These are phyloP conservation scores for Withania somnifera DNA, from an alignment of 305 asterid species.

Conservation along the genomic window DNA sequence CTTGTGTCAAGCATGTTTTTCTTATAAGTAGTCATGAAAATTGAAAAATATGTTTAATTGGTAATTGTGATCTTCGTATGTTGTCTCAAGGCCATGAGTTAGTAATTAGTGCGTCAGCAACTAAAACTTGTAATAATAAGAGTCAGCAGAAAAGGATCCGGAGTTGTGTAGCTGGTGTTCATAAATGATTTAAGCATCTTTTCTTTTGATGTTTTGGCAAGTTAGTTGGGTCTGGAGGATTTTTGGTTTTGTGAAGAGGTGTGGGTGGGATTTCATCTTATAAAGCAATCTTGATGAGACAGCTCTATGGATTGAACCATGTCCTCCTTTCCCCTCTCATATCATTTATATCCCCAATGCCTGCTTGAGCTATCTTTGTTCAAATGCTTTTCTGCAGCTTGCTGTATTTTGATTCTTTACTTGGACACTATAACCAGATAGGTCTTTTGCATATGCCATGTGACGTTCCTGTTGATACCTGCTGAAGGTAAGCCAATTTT, in stretches of 20 bases:
- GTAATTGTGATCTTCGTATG: neutral
- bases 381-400: neutral
- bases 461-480: neutral
- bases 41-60: neutral
- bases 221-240: neutral
- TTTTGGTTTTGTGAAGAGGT: neutral
- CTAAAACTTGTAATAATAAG: neutral
- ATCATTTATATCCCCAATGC: neutral
- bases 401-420: neutral
- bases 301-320: neutral
- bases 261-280: neutral
- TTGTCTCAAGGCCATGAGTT: neutral
- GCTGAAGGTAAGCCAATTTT: neutral
- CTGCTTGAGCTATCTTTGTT: neutral
- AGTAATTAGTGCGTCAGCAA: neutral
- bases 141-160: neutral
- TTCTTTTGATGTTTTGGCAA: neutral
- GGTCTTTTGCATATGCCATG: neutral
- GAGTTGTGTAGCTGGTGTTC: neutral
- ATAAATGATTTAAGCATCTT: neutral
- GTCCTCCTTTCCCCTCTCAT: neutral
- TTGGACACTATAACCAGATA: neutral
- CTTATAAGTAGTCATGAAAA: neutral
- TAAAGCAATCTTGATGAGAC: neutral
- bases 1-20: neutral